Base-by-base conservation (phyloP, 768 basidiomycete genomes). In the Mycena albidolilacea region DNA sequence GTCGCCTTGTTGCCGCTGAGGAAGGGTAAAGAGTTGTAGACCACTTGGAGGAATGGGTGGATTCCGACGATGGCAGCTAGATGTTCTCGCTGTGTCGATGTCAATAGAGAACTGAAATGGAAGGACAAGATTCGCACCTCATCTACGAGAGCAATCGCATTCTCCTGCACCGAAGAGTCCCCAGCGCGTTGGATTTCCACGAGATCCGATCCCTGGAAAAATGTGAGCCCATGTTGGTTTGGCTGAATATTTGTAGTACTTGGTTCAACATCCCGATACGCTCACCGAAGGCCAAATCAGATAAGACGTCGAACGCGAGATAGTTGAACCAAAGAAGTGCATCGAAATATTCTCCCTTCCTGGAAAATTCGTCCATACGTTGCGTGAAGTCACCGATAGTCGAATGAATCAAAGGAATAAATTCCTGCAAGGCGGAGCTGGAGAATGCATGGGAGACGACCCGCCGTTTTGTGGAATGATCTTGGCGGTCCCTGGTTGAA, bases 281-380 rank as follows among this genome's bases (percentile, higher is more conserved):
- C 68, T 80, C 78, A 7, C 82, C 83, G 59, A 83, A 84, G 1
- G 80, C 81, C 30, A 84, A 77, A 54, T 81, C 80, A 4, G 82
- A 81, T 12, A 83, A 70, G 39, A 81, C 74, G 62, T 83, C 82
- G 63, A 82, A 81, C 3, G 83, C 77, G 35, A 84, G 71, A 60
- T 79, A 82, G 67, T 84, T 82, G 72, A 84, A 77, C 81, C 81
- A 82, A 57, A 76, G 43, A 17, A 83, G 69, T 1, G 73, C 74
- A 69, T 81, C 78, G 35, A 79, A 67, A 38, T 70, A 69, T 50
- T 78, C 70, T n/a, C 64, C 76, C 14, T 59, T 64, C 14, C 69
- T 41, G 65, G 77, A 74, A 58, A 77, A 69, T 41, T 67, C 71
- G 65, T 82, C 80, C 46, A 82, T 41, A 43, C 79, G 71, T 9